Base-by-base conservation (phyloP, 805 yeast genomes). In the Saturnispora gosingensis region DNA sequence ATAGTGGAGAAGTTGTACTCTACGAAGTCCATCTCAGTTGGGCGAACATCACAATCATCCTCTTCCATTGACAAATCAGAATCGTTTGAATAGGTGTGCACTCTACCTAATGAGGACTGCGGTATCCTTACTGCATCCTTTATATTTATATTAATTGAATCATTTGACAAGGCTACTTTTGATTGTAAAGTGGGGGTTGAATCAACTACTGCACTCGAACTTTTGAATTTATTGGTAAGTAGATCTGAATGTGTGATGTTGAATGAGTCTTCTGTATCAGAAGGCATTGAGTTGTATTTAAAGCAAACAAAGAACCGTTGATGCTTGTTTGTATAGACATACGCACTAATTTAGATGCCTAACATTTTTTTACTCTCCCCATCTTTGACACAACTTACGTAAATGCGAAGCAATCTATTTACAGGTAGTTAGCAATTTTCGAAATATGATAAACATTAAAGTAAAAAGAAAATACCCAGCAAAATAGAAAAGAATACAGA, bases 1-100 rank as follows among this genome's bases (percentile, higher is more conserved):
- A 22, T 4, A 25, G 43, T 42, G 13, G 51, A 34, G 15, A 49
- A 49, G 15, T 60, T 61, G 46, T 62, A 64, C 46, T 66, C 69
- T 8, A 61, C 58, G 48, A 60, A 63, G 44, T 63, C 66, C 36
- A 53, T 59, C 13, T 55, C 58, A n/a, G 46, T 43, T 6, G 43
- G 54, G 5, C 43, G 38, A 18, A 43, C 32, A 28, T 35, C 35
- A 10, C 13, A 18, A 32, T n/a, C 24, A 9, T 15, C 32, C 1
- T 48, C 46, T 18, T 40, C 44, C 10, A 46, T 25, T 16, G 49
- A 46, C 15, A 36, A 36, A 28, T 48, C 51, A 5, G 51, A 42
- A 25, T 42, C 45, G 27, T 24, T 15, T 15, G 30, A 18, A 16
- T 38, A 40, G 4, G 44, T 22, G 9, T 22, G 18, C 5, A 40